Percentiles rank a stretch among this genome's conserved stretches.
These are phyloP conservation scores for Kitagawia praeruptora DNA, from an alignment of 129 eudicot genomes.

Conservation along the genomic window DNA sequence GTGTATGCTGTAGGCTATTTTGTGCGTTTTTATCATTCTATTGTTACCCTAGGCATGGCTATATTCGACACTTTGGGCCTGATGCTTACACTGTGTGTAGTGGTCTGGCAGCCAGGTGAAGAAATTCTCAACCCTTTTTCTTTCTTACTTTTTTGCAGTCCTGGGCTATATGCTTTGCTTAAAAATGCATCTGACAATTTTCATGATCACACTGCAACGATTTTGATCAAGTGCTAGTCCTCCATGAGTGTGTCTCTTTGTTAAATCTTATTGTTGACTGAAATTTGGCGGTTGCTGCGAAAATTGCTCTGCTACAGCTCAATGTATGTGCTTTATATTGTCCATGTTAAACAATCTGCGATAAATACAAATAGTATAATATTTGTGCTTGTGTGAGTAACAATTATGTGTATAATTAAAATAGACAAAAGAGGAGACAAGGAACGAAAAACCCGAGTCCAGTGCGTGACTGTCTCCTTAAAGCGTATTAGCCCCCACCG, in stretches of 20 bases:
- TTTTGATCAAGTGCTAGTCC: background rate
- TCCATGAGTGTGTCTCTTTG: background rate
- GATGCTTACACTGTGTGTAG: conserved; percentile 79
- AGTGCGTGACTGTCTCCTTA: no score
- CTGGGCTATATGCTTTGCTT: background rate
- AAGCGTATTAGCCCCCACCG: no score
- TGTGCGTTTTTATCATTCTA: conserved; percentile 1
- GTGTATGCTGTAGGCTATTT: background rate
- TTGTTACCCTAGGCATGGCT: conserved; percentile 65
- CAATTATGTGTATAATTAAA: no score
- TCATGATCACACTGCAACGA: background rate
- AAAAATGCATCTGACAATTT: background rate
- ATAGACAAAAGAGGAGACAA: no score
- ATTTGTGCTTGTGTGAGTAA: no score
- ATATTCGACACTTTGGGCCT: conserved; percentile 81
- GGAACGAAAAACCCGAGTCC: no score
- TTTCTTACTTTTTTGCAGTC: background rate
- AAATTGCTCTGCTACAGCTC: background rate
- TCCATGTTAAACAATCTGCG: no score
- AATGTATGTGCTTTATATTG: background rate
- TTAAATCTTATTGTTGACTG: background rate
- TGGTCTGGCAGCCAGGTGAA: conserved; percentile 94
- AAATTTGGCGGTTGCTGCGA: background rate
- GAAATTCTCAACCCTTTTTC: background rate
- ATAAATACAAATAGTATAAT: no score